Evolutionary conservation across 495 filamentous ascomycete species (phyloP).

Genomic region (Daldinia caldariorum): DNA sequence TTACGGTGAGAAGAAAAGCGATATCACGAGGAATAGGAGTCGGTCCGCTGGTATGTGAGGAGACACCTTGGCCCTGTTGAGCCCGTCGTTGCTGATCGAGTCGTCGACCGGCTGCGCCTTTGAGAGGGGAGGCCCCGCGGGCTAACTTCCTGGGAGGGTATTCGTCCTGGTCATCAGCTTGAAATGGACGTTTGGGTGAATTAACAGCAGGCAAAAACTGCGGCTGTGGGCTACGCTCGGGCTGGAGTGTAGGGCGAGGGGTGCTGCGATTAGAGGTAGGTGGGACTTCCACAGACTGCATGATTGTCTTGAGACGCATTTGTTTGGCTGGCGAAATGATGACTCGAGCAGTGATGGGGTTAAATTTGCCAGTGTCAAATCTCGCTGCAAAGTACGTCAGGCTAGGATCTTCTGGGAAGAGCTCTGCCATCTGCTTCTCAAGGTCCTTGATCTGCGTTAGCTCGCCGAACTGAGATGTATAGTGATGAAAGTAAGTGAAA

Average conservation of each 20-base stretch:
- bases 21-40: slow-evolving; percentile 78
- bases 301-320: slow-evolving; percentile 67
- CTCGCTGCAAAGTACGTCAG: slow-evolving; percentile 78
- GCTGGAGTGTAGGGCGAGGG: slow-evolving; percentile 52
- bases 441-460: slow-evolving; percentile 86
- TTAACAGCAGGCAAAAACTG: slow-evolving; percentile 65
- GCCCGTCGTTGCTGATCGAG: slow-evolving; percentile 77
- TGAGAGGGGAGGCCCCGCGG: slow-evolving; percentile 87
- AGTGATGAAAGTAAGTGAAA: slow-evolving; percentile 89
- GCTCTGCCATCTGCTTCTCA: slow-evolving; percentile 89
- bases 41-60: slow-evolving; percentile 49
- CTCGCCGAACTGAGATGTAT: slow-evolving; percentile 94
- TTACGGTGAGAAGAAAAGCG: slow-evolving; percentile 80
- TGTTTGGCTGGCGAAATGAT: slow-evolving; percentile 84
- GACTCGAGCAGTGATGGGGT: slow-evolving; percentile 78
- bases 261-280: slow-evolving; percentile 61
- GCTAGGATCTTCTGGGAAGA: slow-evolving; percentile 87
- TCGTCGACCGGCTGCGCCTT: slow-evolving; percentile 81
- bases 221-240: slow-evolving; percentile 58
- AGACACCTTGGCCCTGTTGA: slow-evolving; percentile 58
- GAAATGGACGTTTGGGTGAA: slow-evolving; percentile 80
- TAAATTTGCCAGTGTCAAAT: slow-evolving; percentile 66
- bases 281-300: slow-evolving; percentile 62
- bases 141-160: slow-evolving; percentile 79
- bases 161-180: slow-evolving; percentile 78